A percentile compares a stretch with the other conserved stretches of the same genome.
These are phyloP conservation scores for Arthromyces matolae DNA, from an alignment of 768 basidiomycete species.

Conservation along the genomic window DNA sequence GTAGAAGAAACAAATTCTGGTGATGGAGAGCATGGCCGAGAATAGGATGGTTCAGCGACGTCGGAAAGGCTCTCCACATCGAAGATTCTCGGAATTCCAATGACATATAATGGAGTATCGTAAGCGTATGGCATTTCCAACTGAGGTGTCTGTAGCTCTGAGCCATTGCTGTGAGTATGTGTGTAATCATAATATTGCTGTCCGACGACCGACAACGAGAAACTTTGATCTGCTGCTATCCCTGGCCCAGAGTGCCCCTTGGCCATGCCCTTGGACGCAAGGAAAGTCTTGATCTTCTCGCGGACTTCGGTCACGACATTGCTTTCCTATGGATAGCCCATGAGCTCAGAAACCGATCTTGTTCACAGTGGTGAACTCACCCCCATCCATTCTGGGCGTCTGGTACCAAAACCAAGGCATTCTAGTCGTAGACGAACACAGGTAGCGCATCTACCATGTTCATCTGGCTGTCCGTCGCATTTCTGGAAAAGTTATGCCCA, in stretches of 20 bases:
- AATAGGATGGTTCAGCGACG: too few relatives aligned
- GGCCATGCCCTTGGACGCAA: conserved; percentile 1
- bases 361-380: conserved; percentile 37
- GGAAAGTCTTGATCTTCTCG: conserved; percentile 1
- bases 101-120: too few relatives aligned
- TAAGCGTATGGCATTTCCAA: too few relatives aligned
- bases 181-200: too few relatives aligned
- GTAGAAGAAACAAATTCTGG: neutral
- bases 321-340: neutral
- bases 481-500: conserved; percentile 46
- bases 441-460: conserved; percentile 63
- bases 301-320: conserved; percentile 2
- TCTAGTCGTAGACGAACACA: too few relatives aligned
- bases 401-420: conserved; percentile 81
- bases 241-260: neutral
- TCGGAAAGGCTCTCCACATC: too few relatives aligned
- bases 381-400: conserved; percentile 81
- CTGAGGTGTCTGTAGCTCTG: too few relatives aligned
- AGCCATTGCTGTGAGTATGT: neutral
- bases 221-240: neutral
- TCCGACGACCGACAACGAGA: too few relatives aligned
- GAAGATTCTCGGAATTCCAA: too few relatives aligned
- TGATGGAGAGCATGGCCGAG: neutral
- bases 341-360: too few relatives aligned
- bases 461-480: conserved; percentile 73